These are phyloP conservation scores for Diaporthe helianthi DNA, from an alignment of 2,329 filamentous ascomycete genomes.

Conservation along the genomic window DNA sequence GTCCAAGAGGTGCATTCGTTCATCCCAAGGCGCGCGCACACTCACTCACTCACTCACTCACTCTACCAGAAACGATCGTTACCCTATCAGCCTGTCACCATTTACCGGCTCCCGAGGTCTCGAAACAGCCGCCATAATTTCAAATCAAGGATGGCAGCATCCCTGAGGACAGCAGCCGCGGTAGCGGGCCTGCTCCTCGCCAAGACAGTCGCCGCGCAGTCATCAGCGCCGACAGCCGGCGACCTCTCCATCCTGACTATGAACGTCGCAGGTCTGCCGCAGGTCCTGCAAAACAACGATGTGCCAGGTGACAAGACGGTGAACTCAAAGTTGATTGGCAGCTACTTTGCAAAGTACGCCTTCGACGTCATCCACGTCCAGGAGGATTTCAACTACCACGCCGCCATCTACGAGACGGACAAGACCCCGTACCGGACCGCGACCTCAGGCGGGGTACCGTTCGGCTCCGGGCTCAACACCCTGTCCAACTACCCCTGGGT, in stretches of 20 bases:
- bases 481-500: constrained; percentile 65
- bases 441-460: constrained; percentile 68
- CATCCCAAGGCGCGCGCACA: constrained; percentile 3
- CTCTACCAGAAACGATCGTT: neutral
- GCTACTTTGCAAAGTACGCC: constrained; percentile 60
- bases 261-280: constrained; percentile 68
- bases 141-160: constrained; percentile 7
- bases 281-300: constrained; percentile 63
- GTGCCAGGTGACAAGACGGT: constrained; percentile 67
- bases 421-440: constrained; percentile 66
- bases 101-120: neutral
- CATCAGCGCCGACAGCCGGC: constrained; percentile 35
- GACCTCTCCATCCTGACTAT: constrained; percentile 61
- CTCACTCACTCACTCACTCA: neutral
- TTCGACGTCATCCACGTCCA: constrained; percentile 71
- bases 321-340: constrained; percentile 64
- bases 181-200: constrained; percentile 27
- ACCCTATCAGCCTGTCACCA: neutral
- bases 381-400: constrained; percentile 75
- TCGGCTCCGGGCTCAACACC: constrained; percentile 71
- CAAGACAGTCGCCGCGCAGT: neutral
- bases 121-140: constrained; percentile 3
- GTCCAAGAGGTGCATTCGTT: neutral
- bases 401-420: constrained; percentile 66
- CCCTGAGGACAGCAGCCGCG: constrained; percentile 14